phyloP scores from a whole-genome alignment of 2,329 filamentous ascomycete species.

The Nemania diffusa region DNA sequence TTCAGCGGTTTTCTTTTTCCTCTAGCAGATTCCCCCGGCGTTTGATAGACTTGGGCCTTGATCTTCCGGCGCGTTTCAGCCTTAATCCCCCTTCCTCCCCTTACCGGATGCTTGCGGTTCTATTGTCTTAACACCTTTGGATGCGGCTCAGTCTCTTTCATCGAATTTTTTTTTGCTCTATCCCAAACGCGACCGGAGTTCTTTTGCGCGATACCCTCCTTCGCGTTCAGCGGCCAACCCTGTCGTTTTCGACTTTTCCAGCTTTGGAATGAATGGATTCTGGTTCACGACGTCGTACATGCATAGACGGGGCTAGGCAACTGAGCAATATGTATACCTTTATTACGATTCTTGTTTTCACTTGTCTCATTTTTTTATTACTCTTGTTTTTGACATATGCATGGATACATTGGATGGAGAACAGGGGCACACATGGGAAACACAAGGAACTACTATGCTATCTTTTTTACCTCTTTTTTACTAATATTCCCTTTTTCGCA shows the following conservation, averaged over 20 bases:
- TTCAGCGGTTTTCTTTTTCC: constrained; percentile 18
- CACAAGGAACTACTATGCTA: neutral
- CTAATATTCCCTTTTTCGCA: constrained; percentile 1
- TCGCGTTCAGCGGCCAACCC: constrained; percentile 9
- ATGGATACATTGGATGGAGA: constrained; percentile 15
- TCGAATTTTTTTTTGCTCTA: neutral
- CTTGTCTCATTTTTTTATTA: neutral
- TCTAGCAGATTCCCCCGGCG: constrained; percentile 19
- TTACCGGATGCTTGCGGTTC: constrained; percentile 18
- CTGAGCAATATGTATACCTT: constrained; percentile 27
- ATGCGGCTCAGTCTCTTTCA: neutral
- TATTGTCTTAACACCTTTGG: constrained; percentile 18
- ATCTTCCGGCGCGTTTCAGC: constrained; percentile 31
- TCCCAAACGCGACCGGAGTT: constrained; percentile 1
- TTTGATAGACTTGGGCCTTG: constrained; percentile 32
- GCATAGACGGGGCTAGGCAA: constrained; percentile 35
- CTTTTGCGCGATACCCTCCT: constrained; percentile 30
- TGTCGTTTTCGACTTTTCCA: constrained; percentile 2
- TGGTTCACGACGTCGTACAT: constrained; percentile 29
- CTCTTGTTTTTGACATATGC: constrained; percentile 7
- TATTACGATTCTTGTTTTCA: constrained; percentile 11
- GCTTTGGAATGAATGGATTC: constrained; percentile 22
- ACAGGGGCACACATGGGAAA: constrained; percentile 17
- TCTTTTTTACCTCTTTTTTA: constrained; percentile 3
- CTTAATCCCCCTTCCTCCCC: constrained; percentile 15